Evolutionary conservation across 2,329 filamentous ascomycete genomes (phyloP), one percentile per base, ranked within the genome.

Genomic region (Arthrobotrys conoides): DNA sequence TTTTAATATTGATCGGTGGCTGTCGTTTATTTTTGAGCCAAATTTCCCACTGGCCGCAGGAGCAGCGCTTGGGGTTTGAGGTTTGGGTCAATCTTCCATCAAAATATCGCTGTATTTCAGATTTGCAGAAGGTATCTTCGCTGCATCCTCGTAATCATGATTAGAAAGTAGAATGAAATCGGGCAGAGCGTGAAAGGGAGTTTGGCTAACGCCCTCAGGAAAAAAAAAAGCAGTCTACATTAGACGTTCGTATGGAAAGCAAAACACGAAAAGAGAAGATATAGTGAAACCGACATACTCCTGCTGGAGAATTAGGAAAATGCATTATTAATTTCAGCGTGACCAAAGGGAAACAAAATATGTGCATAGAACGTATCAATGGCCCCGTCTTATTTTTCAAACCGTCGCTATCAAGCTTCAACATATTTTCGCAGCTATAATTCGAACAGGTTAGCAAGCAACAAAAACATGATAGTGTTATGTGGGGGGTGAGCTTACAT

Each of bases 401-500:
- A 44, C 24, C 22, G 12, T 36, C 14, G n/a, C 6, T 3, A 59
- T 63, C 64, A 68, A 53, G 67, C 67, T 24, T 77, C 73, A 44
- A 77, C 53, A 27, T 77, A 77, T 77, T 77, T 77, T 67, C 73
- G 73, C 63, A 77, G 46, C 73, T 77, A 38, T 57, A 24, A 16
- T 18, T 3, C 5, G 1, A 10, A 44, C 5, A 48, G 12, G 41
- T 63, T n/a, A 67, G 33, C 20, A 33, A 16, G n/a, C n/a, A 22
- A 44, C 22, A 18, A 33, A 2, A 16, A 5, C 1, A n/a, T 24
- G 5, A 44, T n/a, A 33, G 3, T 30, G 27, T 22, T n/a, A 5
- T 27, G 49, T 10, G n/a, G 16, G 22, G 14, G 10, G n/a, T 1
- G n/a, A 12, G 49, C 95, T 95, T 87, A 98, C 94, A 91, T 99